These are phyloP conservation scores for Geotrichum aggregatum DNA, from an alignment of 1,139 yeast species.

Conservation along the genomic window DNA sequence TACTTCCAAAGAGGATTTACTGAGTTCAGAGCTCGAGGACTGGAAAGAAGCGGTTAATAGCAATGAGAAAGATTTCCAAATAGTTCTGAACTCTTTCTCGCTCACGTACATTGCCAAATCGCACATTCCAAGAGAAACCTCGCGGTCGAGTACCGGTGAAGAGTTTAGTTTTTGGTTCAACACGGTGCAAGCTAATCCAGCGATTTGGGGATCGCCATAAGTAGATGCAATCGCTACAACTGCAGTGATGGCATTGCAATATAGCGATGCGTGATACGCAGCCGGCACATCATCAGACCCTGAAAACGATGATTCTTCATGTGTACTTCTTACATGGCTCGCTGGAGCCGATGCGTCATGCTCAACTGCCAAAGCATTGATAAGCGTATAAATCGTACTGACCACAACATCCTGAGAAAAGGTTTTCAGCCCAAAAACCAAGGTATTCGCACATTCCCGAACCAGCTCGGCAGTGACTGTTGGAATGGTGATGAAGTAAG, in stretches of 20 bases:
- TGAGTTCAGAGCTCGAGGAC: slow-evolving; percentile 32
- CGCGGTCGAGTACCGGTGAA: slow-evolving; percentile 40
- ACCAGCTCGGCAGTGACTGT: slow-evolving; percentile 25
- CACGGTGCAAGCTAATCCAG: slow-evolving; percentile 77
- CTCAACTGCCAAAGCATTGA: slow-evolving; percentile 65
- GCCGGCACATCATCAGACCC: slow-evolving; percentile 33
- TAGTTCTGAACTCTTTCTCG: slow-evolving; percentile 55
- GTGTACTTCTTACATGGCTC: slow-evolving; percentile 24
- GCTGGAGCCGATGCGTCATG: slow-evolving; percentile 38
- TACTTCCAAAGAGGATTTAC: slow-evolving; percentile 43
- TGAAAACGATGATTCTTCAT: slow-evolving; percentile 6
- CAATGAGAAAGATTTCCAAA: slow-evolving; percentile 44
- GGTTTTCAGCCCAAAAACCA: slow-evolving; percentile 45
- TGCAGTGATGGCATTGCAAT: slow-evolving; percentile 57
- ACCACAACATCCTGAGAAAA: slow-evolving; percentile 75
- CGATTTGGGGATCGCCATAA: slow-evolving; percentile 69
- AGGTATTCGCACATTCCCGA: slow-evolving; percentile 39
- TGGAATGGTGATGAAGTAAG: slow-evolving; percentile 46
- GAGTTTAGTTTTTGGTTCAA: slow-evolving; percentile 72
- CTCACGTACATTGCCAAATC: slow-evolving; percentile 57
- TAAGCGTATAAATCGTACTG: slow-evolving; percentile 79
- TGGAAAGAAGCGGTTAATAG: slow-evolving; percentile 18
- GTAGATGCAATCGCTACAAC: slow-evolving; percentile 65
- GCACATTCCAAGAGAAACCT: slow-evolving; percentile 53
- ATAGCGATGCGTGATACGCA: slow-evolving; percentile 7